Base-by-base conservation (phyloP, 2,329 filamentous ascomycete species). In the Colletotrichum gigasporum region DNA sequence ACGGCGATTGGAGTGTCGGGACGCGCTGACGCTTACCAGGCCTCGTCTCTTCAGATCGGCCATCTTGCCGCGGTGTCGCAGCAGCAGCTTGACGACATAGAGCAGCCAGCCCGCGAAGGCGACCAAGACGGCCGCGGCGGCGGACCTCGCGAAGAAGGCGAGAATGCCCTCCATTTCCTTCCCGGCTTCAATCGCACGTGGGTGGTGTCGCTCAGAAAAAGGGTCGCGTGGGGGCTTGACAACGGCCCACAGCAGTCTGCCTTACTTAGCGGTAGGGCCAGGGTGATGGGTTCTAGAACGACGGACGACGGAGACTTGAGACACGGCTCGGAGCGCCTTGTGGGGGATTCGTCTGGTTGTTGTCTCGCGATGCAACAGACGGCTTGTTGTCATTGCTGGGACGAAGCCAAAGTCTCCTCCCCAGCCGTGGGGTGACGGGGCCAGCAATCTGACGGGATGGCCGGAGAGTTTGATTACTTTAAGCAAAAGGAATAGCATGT, bases 21-120 rank as follows among this genome's bases (percentile, higher is more conserved):
- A 30, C 5, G 11, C 7, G 4, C 3, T 2, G 26, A 3, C 7
- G 22, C 51, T 30, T 18, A 63, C 58, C 18, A 63, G 45, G 9
- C 63, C 63, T 39, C 48, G 63, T 9, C 39, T 56, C 51, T 34
- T 63, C 35, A 65, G 16, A 26, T 65, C 44, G 12, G 51, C 51
- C 51, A 65, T 63, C 24, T 39, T 51, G 16, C 57, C 59, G 12
- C 63, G 63, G 16, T 63, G 50, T 12, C 28, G 56, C 24, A 39
- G 18, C 11, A 65, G 8, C 8, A 51, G 51, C 11, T 34, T 57
- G 39, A 65, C 8, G n/a, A 65, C 39, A 30, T 58, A 53, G 28
- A 52, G 12, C 5, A 63, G 18, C 10, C 44, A 63, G 18, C 24
- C 44, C 4, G 16, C 32, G 32, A 37, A 35, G 16, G 34, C 41